phyloP scores from a whole-genome alignment of 78 protist species.

The Cavenderia fasciculata region DNA sequence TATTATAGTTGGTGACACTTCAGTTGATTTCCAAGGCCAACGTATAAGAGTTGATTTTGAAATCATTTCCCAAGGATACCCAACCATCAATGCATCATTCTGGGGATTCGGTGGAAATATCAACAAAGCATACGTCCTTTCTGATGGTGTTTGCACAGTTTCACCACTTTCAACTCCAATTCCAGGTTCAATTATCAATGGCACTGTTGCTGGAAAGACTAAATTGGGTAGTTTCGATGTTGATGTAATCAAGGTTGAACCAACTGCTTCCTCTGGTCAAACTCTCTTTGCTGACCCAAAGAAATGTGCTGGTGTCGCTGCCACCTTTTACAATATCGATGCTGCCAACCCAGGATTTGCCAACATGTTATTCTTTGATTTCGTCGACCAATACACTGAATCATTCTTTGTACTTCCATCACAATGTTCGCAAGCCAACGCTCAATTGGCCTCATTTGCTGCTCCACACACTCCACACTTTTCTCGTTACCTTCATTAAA shows the following conservation, averaged over 20 bases:
- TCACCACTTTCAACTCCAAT: neutral
- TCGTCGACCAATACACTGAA: neutral
- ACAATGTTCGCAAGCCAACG: neutral
- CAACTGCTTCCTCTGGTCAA: neutral
- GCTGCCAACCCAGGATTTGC: neutral
- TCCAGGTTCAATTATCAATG: too few species aligned
- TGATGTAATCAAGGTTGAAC: too few species aligned
- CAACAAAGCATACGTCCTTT: neutral
- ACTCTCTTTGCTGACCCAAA: neutral
- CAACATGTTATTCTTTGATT: constrained; percentile 7
- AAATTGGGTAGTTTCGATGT: too few species aligned
- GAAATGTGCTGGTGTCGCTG: neutral
- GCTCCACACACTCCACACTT: too few species aligned
- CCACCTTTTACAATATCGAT: neutral
- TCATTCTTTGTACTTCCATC: constrained; percentile 1
- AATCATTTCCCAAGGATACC: neutral
- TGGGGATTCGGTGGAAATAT: neutral
- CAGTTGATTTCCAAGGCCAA: constrained; percentile 1
- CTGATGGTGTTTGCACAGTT: neutral
- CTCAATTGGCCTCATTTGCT: too few species aligned
- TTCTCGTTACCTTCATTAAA: too few species aligned
- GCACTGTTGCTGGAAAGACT: too few species aligned
- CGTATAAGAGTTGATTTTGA: neutral
- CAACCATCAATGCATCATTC: neutral
- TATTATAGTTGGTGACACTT: neutral